Conservation (phyloP, 768 basidiomycete genomes). For the Amyloporia xantha region DNA sequence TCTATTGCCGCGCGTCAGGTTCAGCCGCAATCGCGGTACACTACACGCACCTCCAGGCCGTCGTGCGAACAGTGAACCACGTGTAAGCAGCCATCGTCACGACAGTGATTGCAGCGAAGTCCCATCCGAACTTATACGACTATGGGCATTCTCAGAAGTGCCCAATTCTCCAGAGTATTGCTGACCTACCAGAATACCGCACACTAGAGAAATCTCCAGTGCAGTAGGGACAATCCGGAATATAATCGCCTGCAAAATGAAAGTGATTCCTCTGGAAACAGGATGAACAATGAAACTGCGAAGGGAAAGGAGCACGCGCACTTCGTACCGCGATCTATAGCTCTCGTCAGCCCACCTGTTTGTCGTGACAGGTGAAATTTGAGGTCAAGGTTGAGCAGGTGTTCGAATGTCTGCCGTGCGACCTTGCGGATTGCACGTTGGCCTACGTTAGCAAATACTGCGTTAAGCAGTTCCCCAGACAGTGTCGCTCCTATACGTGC, state of each 20-base stretch:
- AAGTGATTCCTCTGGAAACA: constrained; percentile 79
- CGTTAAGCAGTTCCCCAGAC: constrained; percentile 89
- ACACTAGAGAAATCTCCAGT: constrained; percentile 92
- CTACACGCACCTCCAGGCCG: constrained; percentile 80
- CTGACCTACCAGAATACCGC: constrained; percentile 81
- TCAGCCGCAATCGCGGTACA: background rate
- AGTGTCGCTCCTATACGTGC: constrained; percentile 87
- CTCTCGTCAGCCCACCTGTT: constrained; percentile 92
- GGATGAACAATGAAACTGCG: background rate
- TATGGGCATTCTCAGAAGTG: constrained; percentile 23
- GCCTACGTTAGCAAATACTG: constrained; percentile 93
- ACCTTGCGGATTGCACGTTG: constrained; percentile 93
- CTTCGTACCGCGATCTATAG: constrained; percentile 98
- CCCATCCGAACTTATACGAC: constrained; percentile 98
- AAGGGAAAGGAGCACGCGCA: constrained; percentile 28
- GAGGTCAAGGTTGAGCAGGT: constrained; percentile 84
- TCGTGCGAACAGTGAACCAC: constrained; percentile 96
- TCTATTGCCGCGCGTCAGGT: constrained; percentile 31
- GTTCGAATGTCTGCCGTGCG: constrained; percentile 92
- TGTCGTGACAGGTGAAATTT: constrained; percentile 90
- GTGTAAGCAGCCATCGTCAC: constrained; percentile 85
- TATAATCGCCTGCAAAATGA: constrained; percentile 86
- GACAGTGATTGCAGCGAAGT: constrained; percentile 89
- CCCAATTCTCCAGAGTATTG: background rate
- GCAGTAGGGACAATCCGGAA: constrained; percentile 97